Conservation (phyloP, 2,329 filamentous ascomycete species). For the Botrytis paeoniae region DNA sequence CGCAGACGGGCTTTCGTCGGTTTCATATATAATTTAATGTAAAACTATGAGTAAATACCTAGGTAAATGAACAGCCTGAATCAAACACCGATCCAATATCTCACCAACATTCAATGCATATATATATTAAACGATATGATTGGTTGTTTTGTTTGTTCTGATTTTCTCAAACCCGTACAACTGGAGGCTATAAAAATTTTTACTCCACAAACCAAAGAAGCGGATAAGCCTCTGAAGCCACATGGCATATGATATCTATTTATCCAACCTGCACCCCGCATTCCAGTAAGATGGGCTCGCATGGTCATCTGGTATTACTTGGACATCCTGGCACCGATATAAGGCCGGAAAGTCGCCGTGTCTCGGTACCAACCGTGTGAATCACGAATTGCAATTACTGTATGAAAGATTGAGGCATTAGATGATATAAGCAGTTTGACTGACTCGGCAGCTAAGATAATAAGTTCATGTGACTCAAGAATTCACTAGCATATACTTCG, state of each 20-base stretch:
- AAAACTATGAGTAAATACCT: background rate
- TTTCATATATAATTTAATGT: constrained; percentile 9
- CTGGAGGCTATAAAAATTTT: background rate
- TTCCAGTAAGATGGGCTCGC: constrained; percentile 10
- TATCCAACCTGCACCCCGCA: constrained; percentile 17
- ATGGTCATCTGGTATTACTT: constrained; percentile 18
- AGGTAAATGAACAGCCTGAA: background rate
- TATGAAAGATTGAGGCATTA: background rate
- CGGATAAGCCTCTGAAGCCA: constrained; percentile 10
- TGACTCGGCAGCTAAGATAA: background rate
- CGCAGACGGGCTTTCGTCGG: constrained; percentile 14
- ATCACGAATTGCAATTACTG: background rate
- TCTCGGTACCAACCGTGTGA: constrained; percentile 9
- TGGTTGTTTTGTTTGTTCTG: background rate
- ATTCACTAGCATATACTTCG: background rate
- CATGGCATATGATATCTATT: constrained; percentile 14
- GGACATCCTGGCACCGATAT: constrained; percentile 14
- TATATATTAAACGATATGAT: background rate
- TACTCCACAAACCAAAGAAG: constrained; percentile 9
- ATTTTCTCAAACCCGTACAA: constrained; percentile 6
- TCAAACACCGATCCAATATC: background rate
- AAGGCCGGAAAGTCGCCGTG: constrained; percentile 16
- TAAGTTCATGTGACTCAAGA: background rate
- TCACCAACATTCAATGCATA: background rate
- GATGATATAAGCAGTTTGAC: background rate